Evolutionary conservation across 176 grass and related monocot genomes (phyloP).

Genomic region (Alopecurus myosuroides): DNA sequence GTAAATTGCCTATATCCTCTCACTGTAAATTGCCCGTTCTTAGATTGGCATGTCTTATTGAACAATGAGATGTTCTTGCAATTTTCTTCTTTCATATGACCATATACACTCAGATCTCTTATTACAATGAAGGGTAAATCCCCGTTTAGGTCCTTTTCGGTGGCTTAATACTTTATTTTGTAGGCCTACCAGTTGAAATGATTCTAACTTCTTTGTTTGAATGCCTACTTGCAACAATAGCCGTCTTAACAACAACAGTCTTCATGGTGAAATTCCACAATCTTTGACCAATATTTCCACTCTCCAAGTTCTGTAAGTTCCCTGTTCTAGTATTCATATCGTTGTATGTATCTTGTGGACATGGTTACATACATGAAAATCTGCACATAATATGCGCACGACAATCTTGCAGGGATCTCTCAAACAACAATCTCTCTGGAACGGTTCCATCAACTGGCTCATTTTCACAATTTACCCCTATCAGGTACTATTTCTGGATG

Average conservation of each 20-base stretch:
- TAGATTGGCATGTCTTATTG: conserved; percentile 8
- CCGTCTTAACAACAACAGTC: conserved; percentile 84
- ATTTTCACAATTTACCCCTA: conserved; percentile 76
- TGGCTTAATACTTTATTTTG: conserved; percentile 2
- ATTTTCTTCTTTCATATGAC: background rate
- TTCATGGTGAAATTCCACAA: conserved; percentile 50
- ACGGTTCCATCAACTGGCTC: conserved; percentile 66
- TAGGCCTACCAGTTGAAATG: background rate
- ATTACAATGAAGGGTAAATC: background rate
- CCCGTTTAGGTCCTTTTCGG: background rate
- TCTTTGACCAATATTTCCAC: conserved; percentile 46
- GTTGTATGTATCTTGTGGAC: background rate
- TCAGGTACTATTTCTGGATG: conserved; percentile 45
- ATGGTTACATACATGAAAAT: background rate
- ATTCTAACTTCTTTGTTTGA: conserved; percentile 31
- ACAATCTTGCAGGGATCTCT: conserved; percentile 67
- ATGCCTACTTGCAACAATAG: conserved; percentile 52
- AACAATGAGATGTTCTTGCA: background rate
- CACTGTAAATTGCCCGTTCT: background rate
- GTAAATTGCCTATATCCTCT: background rate
- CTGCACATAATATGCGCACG: conserved; percentile 2
- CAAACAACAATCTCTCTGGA: conserved; percentile 71
- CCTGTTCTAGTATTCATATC: conserved; percentile 10
- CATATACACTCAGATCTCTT: background rate
- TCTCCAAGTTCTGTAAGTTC: conserved; percentile 87